These are phyloP conservation scores for Laguncularia racemosa DNA, from an alignment of 345 rosid genomes.

Conservation along the genomic window DNA sequence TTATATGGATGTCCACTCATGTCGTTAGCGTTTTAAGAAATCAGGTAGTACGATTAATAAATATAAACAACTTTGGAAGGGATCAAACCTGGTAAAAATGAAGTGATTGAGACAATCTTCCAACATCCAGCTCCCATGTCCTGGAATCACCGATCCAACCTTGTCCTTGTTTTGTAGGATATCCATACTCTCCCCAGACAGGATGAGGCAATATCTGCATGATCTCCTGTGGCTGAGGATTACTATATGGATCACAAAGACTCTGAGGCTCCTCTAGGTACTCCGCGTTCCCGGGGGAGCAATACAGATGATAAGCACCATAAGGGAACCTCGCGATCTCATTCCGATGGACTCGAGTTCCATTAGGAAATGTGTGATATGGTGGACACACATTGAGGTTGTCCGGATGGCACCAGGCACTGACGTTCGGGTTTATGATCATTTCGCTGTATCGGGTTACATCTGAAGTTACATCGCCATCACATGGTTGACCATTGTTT, in stretches of 20 bases:
- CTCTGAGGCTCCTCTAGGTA: constrained; percentile 32
- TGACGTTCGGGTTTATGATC: constrained; percentile 50
- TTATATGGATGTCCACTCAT: too few species aligned
- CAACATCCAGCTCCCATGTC: constrained; percentile 64
- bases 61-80: too few species aligned
- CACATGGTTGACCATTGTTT: constrained; percentile 56
- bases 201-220: constrained; percentile 70
- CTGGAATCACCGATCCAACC: constrained; percentile 63
- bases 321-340: constrained; percentile 42
- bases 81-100: constrained; percentile 69
- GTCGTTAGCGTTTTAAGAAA: too few species aligned
- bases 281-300: constrained; percentile 56
- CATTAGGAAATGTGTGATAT: constrained; percentile 43
- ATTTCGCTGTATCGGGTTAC: constrained; percentile 72
- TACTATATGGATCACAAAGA: constrained; percentile 57
- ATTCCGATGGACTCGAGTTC: constrained; percentile 38
- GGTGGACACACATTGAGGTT: constrained; percentile 43
- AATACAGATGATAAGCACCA: constrained; percentile 52
- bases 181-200: constrained; percentile 64
- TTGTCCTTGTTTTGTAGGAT: constrained; percentile 48
- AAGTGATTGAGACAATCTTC: constrained; percentile 48
- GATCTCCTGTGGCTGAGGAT: constrained; percentile 69
- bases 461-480: constrained; percentile 59
- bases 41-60: too few species aligned
- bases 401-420: constrained; percentile 40